Conservation (phyloP, 768 basidiomycete genomes). For the Leccinum subgranulosum region DNA sequence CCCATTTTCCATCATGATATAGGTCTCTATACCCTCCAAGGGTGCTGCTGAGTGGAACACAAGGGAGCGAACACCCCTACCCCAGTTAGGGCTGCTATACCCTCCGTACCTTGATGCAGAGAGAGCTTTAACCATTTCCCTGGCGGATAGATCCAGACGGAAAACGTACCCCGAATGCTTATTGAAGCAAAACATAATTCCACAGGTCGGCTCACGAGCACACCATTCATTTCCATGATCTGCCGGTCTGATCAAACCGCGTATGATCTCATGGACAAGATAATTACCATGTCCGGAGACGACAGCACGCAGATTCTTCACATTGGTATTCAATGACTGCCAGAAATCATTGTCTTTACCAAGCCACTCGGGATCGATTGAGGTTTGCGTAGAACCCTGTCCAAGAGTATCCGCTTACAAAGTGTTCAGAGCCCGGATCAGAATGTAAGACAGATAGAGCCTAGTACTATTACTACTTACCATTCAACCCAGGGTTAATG, state of each 20-base stretch:
- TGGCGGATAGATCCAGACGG: not conserved
- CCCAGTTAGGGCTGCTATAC: constrained; percentile 50
- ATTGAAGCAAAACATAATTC: constrained; percentile 69
- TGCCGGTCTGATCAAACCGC: constrained; percentile 20
- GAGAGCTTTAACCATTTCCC: not conserved
- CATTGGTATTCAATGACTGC: constrained; percentile 52
- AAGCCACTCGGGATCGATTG: constrained; percentile 31
- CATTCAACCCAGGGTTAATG: constrained; percentile 42
- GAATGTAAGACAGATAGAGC: not conserved
- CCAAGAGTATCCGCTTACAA: constrained; percentile 48
- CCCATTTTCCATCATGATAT: constrained; percentile 63
- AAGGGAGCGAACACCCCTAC: constrained; percentile 62
- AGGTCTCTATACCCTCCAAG: constrained; percentile 48
- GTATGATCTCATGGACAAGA: not conserved
- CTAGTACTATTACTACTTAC: constrained; percentile 14
- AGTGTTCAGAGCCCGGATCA: not conserved
- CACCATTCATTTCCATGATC: constrained; percentile 85
- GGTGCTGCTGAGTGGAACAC: constrained; percentile 52
- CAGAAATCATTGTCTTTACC: constrained; percentile 62
- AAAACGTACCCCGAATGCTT: constrained; percentile 66
- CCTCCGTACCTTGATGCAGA: constrained; percentile 58
- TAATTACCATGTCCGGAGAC: constrained; percentile 66
- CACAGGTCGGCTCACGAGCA: constrained; percentile 56
- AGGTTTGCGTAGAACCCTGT: constrained; percentile 60
- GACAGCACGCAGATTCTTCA: constrained; percentile 65